Evolutionary conservation across 768 basidiomycete genomes (phyloP), one percentile per base, ranked within the genome.

Genomic region (Tricholoma terreum): DNA sequence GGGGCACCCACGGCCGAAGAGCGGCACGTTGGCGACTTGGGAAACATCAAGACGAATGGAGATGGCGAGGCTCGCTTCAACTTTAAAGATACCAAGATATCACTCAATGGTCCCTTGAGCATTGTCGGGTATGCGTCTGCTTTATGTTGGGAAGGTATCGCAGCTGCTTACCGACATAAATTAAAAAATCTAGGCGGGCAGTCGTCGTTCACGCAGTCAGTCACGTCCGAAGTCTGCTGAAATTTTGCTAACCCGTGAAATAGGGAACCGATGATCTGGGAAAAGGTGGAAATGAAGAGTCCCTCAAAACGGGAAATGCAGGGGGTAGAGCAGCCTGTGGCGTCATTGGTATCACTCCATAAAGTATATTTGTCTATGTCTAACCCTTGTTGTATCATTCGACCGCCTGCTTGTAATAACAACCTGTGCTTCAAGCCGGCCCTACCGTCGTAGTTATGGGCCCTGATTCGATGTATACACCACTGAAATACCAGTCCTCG

Each of bases 281-380:
- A n/a, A 75, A 71, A 58, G 89, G 89, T 14, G 76, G 73, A 40
- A 78, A 87, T 63, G 75, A 81, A 27, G 89, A 90, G 61, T 88
- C 87, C 19, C 73, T 85, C 55, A 89, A 82, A 68, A 92, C 89
- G 3, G 91, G 91, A 8, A 89, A 92, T 65, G 86, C 91, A 14
- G 87, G 87, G 10, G 84, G 77, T 30, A 78, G 90, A 56, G 80
- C 83, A n/a, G 90, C 92, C 11, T 93, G 92, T 65, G 91, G 90
- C 63, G 83, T 92, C 51, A 89, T 92, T 62, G 89, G 88, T 83
- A 68, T 55, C 69, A 57, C 35, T 38, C 53, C 54, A 46, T 61
- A 43, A 57, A 34, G 24, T 27, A n/a, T 31, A 40, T 56, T 19
- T 14, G 17, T 42, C 43, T 19, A 3, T 17, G 17, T 34, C 1